These are phyloP conservation scores for Pythium volutum DNA, from an alignment of 352 stramenopile genomes.

Conservation along the genomic window DNA sequence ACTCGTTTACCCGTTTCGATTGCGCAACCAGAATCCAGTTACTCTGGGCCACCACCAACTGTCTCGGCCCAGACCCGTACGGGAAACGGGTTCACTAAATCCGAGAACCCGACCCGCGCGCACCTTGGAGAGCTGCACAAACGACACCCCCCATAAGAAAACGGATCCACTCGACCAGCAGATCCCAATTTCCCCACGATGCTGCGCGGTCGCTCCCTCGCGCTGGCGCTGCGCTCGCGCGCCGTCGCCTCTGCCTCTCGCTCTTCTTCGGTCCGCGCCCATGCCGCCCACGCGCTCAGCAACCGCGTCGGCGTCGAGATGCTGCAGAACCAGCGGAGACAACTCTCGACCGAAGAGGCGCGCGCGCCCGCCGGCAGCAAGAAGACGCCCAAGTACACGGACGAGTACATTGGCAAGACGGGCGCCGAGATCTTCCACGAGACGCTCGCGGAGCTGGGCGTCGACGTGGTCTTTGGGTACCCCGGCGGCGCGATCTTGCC, in stretches of 20 bases:
- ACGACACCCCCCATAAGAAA: neutral
- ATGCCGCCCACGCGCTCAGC: slow-evolving; percentile 12
- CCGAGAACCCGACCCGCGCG: slow-evolving; percentile 5
- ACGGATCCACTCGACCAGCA: neutral
- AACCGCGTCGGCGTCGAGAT: slow-evolving; percentile 27
- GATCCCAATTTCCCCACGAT: slow-evolving; percentile 22
- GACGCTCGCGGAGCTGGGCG: slow-evolving; percentile 88
- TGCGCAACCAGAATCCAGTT: slow-evolving; percentile 19
- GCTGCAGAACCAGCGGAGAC: slow-evolving; percentile 29
- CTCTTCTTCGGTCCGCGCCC: slow-evolving; percentile 5
- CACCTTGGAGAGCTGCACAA: slow-evolving; percentile 20
- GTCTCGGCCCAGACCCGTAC: neutral
- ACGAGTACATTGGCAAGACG: slow-evolving; percentile 90
- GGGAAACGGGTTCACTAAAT: neutral
- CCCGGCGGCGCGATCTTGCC: slow-evolving; percentile 92
- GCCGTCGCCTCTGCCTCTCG: slow-evolving; percentile 22
- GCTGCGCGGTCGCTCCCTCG: slow-evolving; percentile 27
- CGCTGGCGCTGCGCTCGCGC: slow-evolving; percentile 23
- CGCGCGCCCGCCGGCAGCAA: slow-evolving; percentile 1
- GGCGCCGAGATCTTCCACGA: slow-evolving; percentile 94
- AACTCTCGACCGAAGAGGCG: slow-evolving; percentile 23
- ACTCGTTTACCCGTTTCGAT: slow-evolving; percentile 27
- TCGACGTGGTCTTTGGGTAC: slow-evolving; percentile 93
- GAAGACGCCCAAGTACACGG: slow-evolving; percentile 41
- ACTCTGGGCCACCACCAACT: neutral